Evolutionary conservation across 1,139 yeast species (phyloP).

Genomic region (Magnusiomyces suaveolens): DNA sequence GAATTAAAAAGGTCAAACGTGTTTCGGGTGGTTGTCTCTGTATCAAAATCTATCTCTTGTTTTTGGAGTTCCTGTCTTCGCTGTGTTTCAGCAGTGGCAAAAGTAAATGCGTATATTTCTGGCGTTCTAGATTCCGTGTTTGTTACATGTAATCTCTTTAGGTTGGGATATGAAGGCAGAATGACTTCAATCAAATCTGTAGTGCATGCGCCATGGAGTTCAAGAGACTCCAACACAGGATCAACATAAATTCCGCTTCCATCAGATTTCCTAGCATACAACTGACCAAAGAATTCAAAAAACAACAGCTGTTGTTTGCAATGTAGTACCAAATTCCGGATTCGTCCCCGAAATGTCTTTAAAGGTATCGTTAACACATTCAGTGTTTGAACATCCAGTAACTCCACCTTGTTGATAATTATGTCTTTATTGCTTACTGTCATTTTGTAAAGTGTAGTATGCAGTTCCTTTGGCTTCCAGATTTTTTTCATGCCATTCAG

Average conservation of each 20-base stretch:
- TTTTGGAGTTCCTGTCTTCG: background rate
- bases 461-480: constrained; percentile 1
- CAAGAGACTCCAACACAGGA: background rate
- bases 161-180: background rate
- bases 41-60: background rate
- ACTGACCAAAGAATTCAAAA: background rate
- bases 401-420: background rate
- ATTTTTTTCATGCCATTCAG: background rate
- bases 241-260: background rate
- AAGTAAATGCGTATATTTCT: background rate
- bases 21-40: background rate
- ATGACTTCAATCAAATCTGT: background rate
- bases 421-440: background rate
- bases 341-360: background rate
- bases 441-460: background rate
- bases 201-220: background rate
- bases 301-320: background rate
- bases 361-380: background rate
- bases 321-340: background rate
- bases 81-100: background rate
- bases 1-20: background rate
- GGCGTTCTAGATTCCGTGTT: background rate
- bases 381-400: background rate
- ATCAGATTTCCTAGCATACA: background rate
- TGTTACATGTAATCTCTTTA: background rate